These are phyloP conservation scores for Adiantum capillusveneris DNA, from an alignment of 75 land plant genomes.

Conservation along the genomic window DNA sequence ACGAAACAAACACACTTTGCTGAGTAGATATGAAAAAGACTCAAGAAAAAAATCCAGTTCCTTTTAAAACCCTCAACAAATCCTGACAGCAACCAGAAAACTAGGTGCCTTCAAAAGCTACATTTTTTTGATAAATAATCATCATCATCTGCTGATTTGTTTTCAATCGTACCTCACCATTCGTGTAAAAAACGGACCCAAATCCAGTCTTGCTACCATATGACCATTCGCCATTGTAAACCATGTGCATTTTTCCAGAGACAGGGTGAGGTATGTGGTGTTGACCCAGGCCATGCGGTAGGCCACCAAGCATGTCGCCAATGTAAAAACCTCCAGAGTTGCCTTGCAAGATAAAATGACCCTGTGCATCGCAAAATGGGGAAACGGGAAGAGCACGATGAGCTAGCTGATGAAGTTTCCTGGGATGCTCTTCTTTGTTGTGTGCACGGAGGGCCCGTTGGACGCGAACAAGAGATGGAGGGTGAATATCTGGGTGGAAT, in stretches of 20 bases:
- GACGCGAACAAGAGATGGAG: constrained; percentile 15
- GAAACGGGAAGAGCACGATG: constrained; percentile 1
- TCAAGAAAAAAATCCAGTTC: no score
- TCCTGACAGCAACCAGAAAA: no score
- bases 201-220: constrained; percentile 23
- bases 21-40: no score
- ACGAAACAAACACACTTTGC: no score
- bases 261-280: constrained; percentile 11
- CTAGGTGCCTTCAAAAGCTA: no score
- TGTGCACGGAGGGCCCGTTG: constrained; percentile 11
- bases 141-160: no score
- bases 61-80: no score
- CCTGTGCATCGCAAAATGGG: constrained; percentile 23
- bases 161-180: constrained; percentile 22
- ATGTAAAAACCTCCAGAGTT: constrained; percentile 24
- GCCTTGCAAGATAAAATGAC: constrained; percentile 13
- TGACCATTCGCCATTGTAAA: constrained; percentile 29
- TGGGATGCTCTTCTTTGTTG: not conserved
- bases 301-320: constrained; percentile 20
- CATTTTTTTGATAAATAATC: no score
- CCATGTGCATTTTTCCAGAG: constrained; percentile 7
- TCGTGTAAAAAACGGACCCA: constrained; percentile 21
- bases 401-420: not conserved
- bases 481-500: constrained; percentile 18
- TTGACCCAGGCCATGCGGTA: constrained; percentile 29